Percentiles rank a stretch among this genome's conserved stretches.
Evolutionary conservation across 768 basidiomycete species (phyloP).

Genomic region (Royoungia palumana): DNA sequence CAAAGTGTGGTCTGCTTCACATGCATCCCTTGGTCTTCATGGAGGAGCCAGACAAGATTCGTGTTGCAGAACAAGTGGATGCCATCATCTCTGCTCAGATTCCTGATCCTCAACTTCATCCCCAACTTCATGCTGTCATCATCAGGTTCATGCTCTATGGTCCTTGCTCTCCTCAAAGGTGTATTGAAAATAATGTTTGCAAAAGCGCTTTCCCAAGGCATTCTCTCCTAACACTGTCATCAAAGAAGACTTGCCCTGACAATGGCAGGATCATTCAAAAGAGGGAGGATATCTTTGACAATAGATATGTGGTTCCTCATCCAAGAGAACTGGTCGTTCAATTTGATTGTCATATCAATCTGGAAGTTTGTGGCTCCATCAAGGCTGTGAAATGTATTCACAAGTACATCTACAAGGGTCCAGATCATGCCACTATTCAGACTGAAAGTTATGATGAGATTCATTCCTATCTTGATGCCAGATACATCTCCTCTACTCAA

Average conservation of each 20-base stretch:
- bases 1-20: constrained; percentile 55
- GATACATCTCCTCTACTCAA: constrained; percentile 3
- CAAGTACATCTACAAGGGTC: constrained; percentile 43
- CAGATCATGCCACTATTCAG: constrained; percentile 2
- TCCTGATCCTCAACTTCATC: not conserved
- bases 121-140: too few relatives aligned
- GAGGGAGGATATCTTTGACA: constrained; percentile 26
- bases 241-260: constrained; percentile 32
- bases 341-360: constrained; percentile 49
- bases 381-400: constrained; percentile 40
- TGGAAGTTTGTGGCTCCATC: constrained; percentile 40
- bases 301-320: constrained; percentile 44
- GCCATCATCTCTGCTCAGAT: constrained; percentile 1
- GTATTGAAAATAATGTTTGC: constrained; percentile 43
- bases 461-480: constrained; percentile 1
- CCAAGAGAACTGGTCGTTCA: constrained; percentile 31
- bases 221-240: constrained; percentile 36
- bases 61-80: constrained; percentile 1
- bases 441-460: not conserved
- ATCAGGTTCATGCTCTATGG: constrained; percentile 43
- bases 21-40: constrained; percentile 44
- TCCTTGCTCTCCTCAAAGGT: constrained; percentile 33
- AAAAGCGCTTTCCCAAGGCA: constrained; percentile 43
- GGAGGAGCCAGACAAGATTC: constrained; percentile 18
- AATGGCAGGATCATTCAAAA: constrained; percentile 32